A percentile compares a stretch with the other conserved stretches of the same genome.
These are phyloP conservation scores for Beauveria brongniartii DNA, from an alignment of 2,329 filamentous ascomycete genomes.

Conservation along the genomic window DNA sequence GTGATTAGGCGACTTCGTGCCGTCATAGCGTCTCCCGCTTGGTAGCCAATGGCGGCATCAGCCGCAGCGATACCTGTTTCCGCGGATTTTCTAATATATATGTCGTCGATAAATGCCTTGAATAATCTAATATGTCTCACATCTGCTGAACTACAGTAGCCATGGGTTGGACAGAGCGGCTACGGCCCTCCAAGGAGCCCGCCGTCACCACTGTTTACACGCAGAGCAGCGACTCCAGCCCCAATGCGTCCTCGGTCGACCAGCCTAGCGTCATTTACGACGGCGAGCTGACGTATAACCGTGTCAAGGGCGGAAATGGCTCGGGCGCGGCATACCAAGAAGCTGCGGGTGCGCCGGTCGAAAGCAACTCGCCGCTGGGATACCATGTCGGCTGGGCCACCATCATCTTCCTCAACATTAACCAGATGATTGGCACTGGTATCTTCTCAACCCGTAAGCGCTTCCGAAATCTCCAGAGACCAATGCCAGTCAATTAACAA, in stretches of 20 bases:
- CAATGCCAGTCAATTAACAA: not conserved
- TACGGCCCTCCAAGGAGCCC: not conserved
- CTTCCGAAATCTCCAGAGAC: too few species aligned
- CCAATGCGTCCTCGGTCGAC: not conserved
- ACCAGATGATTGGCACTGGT: slow-evolving; percentile 56
- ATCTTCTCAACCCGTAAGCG: slow-evolving; percentile 55
- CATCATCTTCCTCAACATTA: slow-evolving; percentile 52
- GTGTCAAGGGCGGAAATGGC: slow-evolving; percentile 39
- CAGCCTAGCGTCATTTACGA: slow-evolving; percentile 21
- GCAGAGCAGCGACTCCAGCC: not conserved
- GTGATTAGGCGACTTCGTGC: not conserved
- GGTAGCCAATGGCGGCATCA: not conserved
- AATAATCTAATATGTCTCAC: not conserved
- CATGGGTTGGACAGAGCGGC: slow-evolving; percentile 1
- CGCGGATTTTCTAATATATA: not conserved
- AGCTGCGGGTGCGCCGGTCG: slow-evolving; percentile 53
- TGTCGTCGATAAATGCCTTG: not conserved
- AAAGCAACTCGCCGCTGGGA: slow-evolving; percentile 48
- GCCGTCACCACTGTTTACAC: not conserved
- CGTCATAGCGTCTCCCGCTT: not conserved
- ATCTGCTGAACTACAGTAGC: not conserved
- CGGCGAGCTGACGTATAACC: slow-evolving; percentile 34
- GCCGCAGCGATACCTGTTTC: not conserved
- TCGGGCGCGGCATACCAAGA: slow-evolving; percentile 48
- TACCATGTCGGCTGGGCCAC: slow-evolving; percentile 49